Conservation (phyloP, 2,329 filamentous ascomycete genomes). For the Microcyclosporella mali region DNA sequence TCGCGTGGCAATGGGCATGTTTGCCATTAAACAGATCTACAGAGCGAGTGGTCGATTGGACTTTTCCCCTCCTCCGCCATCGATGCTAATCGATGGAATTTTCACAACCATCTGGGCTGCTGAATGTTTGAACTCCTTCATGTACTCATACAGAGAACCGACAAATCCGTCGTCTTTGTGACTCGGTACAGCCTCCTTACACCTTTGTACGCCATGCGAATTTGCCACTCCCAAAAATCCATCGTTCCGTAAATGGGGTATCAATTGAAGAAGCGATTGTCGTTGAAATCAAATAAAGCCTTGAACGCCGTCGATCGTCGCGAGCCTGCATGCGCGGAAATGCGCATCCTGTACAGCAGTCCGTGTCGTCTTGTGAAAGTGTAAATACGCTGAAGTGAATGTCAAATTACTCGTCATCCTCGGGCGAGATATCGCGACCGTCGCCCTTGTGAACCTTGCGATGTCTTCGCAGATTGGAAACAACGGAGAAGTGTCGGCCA, state of each 20-base stretch:
- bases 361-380: not conserved
- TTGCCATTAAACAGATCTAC: constrained; percentile 5
- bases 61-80: constrained; percentile 1
- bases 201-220: constrained; percentile 15
- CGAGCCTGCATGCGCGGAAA: constrained; percentile 1
- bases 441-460: constrained; percentile 92
- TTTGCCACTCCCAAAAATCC: constrained; percentile 9
- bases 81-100: too few relatives aligned
- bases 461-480: constrained; percentile 89
- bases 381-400: not conserved
- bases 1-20: not conserved
- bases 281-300: constrained; percentile 22
- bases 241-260: constrained; percentile 23
- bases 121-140: not conserved
- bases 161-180: constrained; percentile 7
- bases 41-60: constrained; percentile 8
- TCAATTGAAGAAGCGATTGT: constrained; percentile 32
- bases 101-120: too few relatives aligned
- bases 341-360: constrained; percentile 12
- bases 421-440: constrained; percentile 40
- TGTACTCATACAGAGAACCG: constrained; percentile 7
- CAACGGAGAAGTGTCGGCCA: constrained; percentile 92
- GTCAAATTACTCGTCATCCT: constrained; percentile 34
- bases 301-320: constrained; percentile 8
- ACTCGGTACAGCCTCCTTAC: not conserved